Percentiles rank a stretch among this genome's conserved stretches.
Conservation (phyloP, 2,329 filamentous ascomycete species). For the Orbilia ellipsospora region DNA sequence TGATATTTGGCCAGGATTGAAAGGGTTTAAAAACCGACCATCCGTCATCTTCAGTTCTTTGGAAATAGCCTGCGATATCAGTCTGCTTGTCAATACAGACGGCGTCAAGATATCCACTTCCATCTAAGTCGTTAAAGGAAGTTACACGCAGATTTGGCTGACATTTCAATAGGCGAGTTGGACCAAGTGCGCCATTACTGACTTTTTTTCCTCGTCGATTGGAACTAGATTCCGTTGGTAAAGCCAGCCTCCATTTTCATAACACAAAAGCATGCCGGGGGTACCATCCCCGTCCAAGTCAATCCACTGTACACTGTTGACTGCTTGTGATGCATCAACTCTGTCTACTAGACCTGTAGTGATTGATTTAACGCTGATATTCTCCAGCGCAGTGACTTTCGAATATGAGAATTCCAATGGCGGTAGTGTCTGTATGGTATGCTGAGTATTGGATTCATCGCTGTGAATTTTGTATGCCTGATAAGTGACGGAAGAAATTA, state of each 20-base stretch:
- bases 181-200: neutral
- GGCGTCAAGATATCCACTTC: constrained; percentile 30
- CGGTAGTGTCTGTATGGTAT: constrained; percentile 10
- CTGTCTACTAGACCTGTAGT: neutral
- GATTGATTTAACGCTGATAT: neutral
- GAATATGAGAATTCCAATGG: constrained; percentile 7
- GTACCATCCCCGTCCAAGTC: constrained; percentile 59
- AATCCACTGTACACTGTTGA: constrained; percentile 55
- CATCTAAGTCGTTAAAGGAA: neutral
- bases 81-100: neutral
- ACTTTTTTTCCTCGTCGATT: neutral
- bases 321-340: neutral
- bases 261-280: constrained; percentile 41
- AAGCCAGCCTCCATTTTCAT: neutral
- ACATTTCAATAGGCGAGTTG: constrained; percentile 31
- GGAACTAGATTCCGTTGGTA: no score
- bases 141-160: constrained; percentile 35
- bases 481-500: neutral
- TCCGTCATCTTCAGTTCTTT: neutral
- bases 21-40: neutral
- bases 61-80: neutral
- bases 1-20: neutral
- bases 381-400: neutral
- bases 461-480: neutral
- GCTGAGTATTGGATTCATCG: constrained; percentile 5